Conservation (phyloP, 805 yeast genomes). For the Yamadazyma paraphyllophila region DNA sequence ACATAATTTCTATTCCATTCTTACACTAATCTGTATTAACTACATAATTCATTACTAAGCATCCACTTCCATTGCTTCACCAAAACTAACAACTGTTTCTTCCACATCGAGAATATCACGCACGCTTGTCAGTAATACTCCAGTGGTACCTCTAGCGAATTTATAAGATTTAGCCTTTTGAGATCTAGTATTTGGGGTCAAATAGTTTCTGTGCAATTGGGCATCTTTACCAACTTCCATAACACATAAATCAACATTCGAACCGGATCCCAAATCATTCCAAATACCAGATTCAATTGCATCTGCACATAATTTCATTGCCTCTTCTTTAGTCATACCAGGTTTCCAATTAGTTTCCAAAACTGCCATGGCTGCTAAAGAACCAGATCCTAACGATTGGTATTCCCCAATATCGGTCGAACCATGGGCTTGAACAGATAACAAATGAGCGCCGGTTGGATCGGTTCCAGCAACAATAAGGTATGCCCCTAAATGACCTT, state of each 20-base stretch:
- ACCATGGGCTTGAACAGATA: conserved; percentile 96
- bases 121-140: conserved; percentile 66
- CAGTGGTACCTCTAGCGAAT: conserved; percentile 93
- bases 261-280: conserved; percentile 98
- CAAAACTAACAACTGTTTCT: conserved; percentile 52
- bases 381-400: conserved; percentile 92
- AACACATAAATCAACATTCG: conserved; percentile 95
- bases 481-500: conserved; percentile 96
- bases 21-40: background rate
- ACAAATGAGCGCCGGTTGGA: conserved; percentile 91
- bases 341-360: conserved; percentile 85
- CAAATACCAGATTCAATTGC: conserved; percentile 98
- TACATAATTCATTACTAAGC: conserved; percentile 21
- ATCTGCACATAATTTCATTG: conserved; percentile 84
- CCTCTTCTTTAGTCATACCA: conserved; percentile 79
- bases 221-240: conserved; percentile 94
- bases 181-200: conserved; percentile 87
- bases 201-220: conserved; percentile 75
- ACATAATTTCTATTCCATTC: background rate
- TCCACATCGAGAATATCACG: conserved; percentile 65
- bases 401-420: conserved; percentile 95
- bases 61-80: conserved; percentile 44
- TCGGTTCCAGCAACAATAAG: conserved; percentile 97
- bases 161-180: conserved; percentile 79
- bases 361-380: conserved; percentile 98